Percentiles rank a stretch among this genome's conserved stretches.
Evolutionary conservation across 257 asterid species (phyloP).

Genomic region (Solanum chaucha): DNA sequence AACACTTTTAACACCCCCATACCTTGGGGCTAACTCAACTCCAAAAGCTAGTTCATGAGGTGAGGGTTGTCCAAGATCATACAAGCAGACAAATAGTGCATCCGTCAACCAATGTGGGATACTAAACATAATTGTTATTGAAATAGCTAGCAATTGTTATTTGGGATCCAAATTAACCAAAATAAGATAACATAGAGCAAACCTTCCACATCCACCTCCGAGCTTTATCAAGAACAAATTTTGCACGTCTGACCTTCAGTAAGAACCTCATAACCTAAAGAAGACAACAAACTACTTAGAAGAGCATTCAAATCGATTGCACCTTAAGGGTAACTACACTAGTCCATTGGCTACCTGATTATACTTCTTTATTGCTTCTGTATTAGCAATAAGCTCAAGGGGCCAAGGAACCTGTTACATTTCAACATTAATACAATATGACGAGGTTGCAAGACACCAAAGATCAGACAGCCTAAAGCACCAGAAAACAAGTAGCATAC

Average conservation of each 20-base stretch:
- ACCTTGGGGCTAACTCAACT: neutral
- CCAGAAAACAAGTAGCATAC: slow-evolving; percentile 11
- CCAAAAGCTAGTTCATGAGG: neutral
- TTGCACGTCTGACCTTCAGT: slow-evolving; percentile 90
- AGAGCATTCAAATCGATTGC: neutral
- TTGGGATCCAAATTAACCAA: neutral
- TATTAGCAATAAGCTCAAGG: slow-evolving; percentile 86
- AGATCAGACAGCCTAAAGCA: neutral
- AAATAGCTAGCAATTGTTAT: neutral
- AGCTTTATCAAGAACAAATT: slow-evolving; percentile 85
- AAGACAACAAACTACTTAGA: slow-evolving; percentile 10
- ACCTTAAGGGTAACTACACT: neutral
- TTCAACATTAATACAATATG: slow-evolving; percentile 2
- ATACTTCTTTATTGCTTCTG: slow-evolving; percentile 82
- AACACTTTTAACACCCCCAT: neutral
- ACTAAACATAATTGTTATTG: neutral
- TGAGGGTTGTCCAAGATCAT: neutral
- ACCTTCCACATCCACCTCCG: slow-evolving; percentile 99
- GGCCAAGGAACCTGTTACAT: slow-evolving; percentile 85
- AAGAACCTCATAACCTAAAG: slow-evolving; percentile 85
- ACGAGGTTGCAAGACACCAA: neutral
- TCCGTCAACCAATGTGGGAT: neutral
- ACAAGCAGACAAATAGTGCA: neutral
- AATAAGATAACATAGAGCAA: slow-evolving; percentile 6
- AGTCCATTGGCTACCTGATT: slow-evolving; percentile 58